A percentile compares a stretch with the other conserved stretches of the same genome.
These are phyloP conservation scores for Xanthoparmelia taractica DNA, from an alignment of 495 filamentous ascomycete genomes.

Conservation along the genomic window DNA sequence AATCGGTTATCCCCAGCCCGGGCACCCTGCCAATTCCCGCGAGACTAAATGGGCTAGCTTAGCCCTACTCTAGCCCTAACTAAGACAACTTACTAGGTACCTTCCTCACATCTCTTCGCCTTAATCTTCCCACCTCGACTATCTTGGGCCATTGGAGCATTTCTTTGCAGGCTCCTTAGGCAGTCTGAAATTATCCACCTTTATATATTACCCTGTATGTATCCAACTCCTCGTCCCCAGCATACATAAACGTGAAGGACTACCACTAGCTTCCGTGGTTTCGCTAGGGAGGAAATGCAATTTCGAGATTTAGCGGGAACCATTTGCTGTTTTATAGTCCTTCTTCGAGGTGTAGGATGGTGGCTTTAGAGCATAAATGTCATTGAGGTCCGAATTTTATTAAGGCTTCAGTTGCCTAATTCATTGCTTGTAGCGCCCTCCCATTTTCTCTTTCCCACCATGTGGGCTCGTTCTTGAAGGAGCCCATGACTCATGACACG, in stretches of 20 bases:
- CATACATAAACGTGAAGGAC: background rate
- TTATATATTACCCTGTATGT: background rate
- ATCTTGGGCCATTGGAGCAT: background rate
- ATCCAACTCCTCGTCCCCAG: constrained; percentile 2
- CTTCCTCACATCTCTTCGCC: background rate
- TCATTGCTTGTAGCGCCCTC: background rate
- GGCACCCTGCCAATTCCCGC: too few relatives aligned
- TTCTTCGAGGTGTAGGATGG: constrained; percentile 1
- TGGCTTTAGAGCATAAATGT: background rate
- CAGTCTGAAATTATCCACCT: constrained; percentile 3
- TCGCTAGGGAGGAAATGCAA: constrained; percentile 2
- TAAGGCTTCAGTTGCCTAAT: constrained; percentile 4
- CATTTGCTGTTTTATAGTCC: constrained; percentile 6
- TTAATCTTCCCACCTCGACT: background rate
- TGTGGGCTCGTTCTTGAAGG: constrained; percentile 2
- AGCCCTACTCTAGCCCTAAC: constrained; percentile 1
- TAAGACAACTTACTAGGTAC: background rate
- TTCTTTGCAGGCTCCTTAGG: background rate
- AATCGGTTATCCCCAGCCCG: background rate
- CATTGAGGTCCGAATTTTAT: background rate
- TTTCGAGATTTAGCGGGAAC: background rate
- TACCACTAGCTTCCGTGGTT: constrained; percentile 1
- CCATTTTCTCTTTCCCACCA: background rate
- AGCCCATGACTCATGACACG: background rate
- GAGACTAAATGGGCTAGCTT: too few relatives aligned